phyloP scores from a whole-genome alignment of 2,329 filamentous ascomycete genomes.

The Talaromyces sp. region DNA sequence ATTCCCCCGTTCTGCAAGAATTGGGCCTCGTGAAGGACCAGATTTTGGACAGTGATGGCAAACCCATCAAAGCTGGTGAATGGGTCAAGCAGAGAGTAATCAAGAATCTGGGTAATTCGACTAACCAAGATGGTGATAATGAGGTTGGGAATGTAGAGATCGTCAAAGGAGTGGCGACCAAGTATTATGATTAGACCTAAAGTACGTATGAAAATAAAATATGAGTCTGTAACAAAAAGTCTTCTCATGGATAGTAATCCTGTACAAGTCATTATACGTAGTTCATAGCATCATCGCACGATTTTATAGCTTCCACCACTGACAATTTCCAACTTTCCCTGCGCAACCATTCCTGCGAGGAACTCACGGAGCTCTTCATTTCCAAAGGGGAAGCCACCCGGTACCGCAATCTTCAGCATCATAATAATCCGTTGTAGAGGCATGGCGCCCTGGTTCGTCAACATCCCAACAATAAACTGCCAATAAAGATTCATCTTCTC shows the following conservation, averaged over 20 bases:
- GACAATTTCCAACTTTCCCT: slow-evolving; percentile 65
- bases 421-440: slow-evolving; percentile 75
- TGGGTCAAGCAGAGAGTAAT: slow-evolving; percentile 26
- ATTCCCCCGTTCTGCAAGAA: slow-evolving; percentile 29
- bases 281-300: slow-evolving; percentile 13
- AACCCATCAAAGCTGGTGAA: slow-evolving; percentile 25
- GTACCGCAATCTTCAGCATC: slow-evolving; percentile 92
- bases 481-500: slow-evolving; percentile 75
- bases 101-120: slow-evolving; percentile 21
- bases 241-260: background rate
- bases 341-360: slow-evolving; percentile 71
- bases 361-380: slow-evolving; percentile 84
- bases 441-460: slow-evolving; percentile 89
- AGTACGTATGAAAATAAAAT: background rate
- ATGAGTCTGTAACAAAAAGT: background rate
- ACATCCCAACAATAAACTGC: slow-evolving; percentile 91
- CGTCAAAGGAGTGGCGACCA: background rate
- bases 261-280: background rate
- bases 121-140: background rate
- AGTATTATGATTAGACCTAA: background rate
- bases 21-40: slow-evolving; percentile 17
- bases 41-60: slow-evolving; percentile 21
- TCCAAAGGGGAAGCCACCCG: slow-evolving; percentile 83
- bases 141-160: background rate
- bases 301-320: slow-evolving; percentile 66